These are phyloP conservation scores for Copromyces sp. DNA, from an alignment of 495 filamentous ascomycete genomes.

Conservation along the genomic window DNA sequence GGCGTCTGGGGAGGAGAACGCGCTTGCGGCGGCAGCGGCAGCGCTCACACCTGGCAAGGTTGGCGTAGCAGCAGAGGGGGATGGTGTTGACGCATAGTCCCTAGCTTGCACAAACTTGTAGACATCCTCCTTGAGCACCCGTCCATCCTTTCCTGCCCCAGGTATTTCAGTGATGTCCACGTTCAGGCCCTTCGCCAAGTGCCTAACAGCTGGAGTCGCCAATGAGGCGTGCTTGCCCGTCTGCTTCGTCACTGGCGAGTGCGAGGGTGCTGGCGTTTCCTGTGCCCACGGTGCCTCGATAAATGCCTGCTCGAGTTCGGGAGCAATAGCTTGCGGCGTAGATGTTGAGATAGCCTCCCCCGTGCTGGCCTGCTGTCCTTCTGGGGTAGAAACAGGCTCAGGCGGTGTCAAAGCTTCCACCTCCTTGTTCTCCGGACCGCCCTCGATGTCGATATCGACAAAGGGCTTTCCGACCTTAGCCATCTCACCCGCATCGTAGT, in stretches of 20 bases:
- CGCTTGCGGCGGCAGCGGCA: conserved; percentile 3
- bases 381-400: conserved; percentile 13
- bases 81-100: conserved; percentile 14
- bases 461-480: conserved; percentile 84
- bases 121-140: conserved; percentile 93
- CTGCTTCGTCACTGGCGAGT: not conserved
- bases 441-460: conserved; percentile 65
- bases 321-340: not conserved
- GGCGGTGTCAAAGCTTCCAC: conserved; percentile 30
- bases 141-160: conserved; percentile 85
- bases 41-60: conserved; percentile 1
- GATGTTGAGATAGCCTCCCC: not conserved
- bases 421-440: conserved; percentile 38
- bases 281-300: not conserved
- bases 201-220: conserved; percentile 88
- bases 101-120: conserved; percentile 50
- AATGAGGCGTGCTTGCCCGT: conserved; percentile 54
- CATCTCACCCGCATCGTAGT: conserved; percentile 94
- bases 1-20: conserved; percentile 6
- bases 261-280: conserved; percentile 6
- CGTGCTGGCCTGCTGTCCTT: not conserved
- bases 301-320: not conserved
- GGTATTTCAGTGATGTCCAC: conserved; percentile 65
- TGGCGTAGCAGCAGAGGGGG: not conserved
- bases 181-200: conserved; percentile 65